Evolutionary conservation across 2,329 filamentous ascomycete genomes (phyloP).

Genomic region (Fusarium multiceps): DNA sequence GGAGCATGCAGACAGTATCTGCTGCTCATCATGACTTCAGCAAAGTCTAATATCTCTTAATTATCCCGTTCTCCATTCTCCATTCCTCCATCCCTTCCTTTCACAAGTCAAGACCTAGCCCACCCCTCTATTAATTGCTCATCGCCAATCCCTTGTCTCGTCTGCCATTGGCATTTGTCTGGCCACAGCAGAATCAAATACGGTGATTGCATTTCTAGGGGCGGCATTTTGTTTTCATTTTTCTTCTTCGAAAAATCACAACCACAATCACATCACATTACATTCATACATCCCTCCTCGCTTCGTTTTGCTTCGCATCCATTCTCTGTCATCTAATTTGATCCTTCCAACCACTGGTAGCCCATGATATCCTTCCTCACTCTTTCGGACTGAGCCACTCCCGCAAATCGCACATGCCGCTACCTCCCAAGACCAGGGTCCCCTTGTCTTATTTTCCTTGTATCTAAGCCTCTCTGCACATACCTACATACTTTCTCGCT

Average conservation of each 20-base stretch:
- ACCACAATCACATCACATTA: neutral
- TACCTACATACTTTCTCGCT: constrained; percentile 20
- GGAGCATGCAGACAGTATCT: constrained; percentile 9
- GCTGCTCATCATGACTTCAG: constrained; percentile 23
- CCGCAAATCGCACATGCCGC: constrained; percentile 41
- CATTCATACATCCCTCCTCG: neutral
- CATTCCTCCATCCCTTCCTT: neutral
- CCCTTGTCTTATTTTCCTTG: constrained; percentile 34
- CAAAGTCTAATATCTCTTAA: constrained; percentile 20
- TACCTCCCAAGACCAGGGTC: constrained; percentile 19
- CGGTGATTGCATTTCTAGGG: constrained; percentile 24
- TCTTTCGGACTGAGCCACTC: constrained; percentile 39
- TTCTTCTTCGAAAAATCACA: neutral
- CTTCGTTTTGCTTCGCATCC: constrained; percentile 12
- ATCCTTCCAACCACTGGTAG: constrained; percentile 37
- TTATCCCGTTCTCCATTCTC: constrained; percentile 31
- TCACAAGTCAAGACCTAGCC: constrained; percentile 1
- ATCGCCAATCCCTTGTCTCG: constrained; percentile 25
- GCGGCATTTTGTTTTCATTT: constrained; percentile 33
- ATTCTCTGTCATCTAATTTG: constrained; percentile 35
- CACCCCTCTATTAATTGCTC: constrained; percentile 31
- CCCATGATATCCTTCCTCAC: constrained; percentile 32
- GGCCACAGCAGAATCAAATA: constrained; percentile 30
- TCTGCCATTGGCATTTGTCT: constrained; percentile 34
- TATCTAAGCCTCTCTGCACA: constrained; percentile 25